Evolutionary conservation across 441 rosid genomes (phyloP), one percentile per base, ranked within the genome.

Genomic region (Metrosideros polymorpha): DNA sequence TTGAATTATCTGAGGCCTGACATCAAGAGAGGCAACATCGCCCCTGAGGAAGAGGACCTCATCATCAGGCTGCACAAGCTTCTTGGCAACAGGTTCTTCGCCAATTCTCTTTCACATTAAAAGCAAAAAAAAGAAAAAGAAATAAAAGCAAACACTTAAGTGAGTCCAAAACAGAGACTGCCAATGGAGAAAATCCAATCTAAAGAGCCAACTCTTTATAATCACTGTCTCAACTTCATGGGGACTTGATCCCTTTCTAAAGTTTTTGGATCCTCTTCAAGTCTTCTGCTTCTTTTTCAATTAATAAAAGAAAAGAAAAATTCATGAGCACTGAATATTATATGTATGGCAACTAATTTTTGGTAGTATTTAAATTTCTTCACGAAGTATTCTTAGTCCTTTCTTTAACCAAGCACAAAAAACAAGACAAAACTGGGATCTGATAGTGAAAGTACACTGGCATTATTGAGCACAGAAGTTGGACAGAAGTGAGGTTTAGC

Each of bases 21-120:
- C 52, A 92, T 92, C 45, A 92, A 92, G 86, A 88, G 93, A 85
- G 93, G 93, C 18, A 91, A 92, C 87, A 92, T 92, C 19, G 84
- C 89, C 3, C 56, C 86, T 17, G 93, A 91, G 27, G 93, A 92
- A 61, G 92, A 92, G 54, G 93, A 92, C 55, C 93, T 92, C 82
- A 92, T 92, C 75, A 54, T 92, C 86, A 90, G 91, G 84, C 91
- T 92, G 27, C 93, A 92, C 89, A 92, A 87, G 82, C 92, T 92
- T 15, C 39, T 92, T 25, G 93, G 93, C 19, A 92, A 91, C 90
- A 91, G 91, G 92, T 92, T 49, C 61, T 19, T 12, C 12, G 22
- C 79, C 49, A 71, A 12, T 71, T 6, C 47, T 71, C 79, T 66
- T 5, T 71, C 79, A 39, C 79, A 12, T 22, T 71, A 17, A 66